Conservation (phyloP, 1,139 yeast genomes). For the Geotrichum klebahnii region DNA sequence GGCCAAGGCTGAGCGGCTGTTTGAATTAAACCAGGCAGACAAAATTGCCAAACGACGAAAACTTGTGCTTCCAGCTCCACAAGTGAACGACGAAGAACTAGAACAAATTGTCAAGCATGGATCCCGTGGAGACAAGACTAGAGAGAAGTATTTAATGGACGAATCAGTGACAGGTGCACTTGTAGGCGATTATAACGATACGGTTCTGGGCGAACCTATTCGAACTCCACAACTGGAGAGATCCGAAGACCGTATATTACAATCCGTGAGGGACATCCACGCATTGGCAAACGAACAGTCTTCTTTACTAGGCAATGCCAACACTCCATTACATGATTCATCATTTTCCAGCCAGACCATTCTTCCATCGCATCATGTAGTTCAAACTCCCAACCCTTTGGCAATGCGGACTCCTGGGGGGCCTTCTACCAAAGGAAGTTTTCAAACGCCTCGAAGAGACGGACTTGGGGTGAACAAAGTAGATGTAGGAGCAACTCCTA, state of each 20-base stretch:
- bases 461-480: slow-evolving; percentile 27
- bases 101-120: slow-evolving; percentile 37
- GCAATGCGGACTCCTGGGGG: slow-evolving; percentile 19
- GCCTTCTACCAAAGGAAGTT: not conserved
- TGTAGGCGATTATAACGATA: slow-evolving; percentile 23
- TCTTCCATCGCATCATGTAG: slow-evolving; percentile 7
- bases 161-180: slow-evolving; percentile 28
- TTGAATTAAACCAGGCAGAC: slow-evolving; percentile 39
- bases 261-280: slow-evolving; percentile 34
- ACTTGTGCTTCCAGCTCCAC: slow-evolving; percentile 53
- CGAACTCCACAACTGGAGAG: slow-evolving; percentile 24
- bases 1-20: slow-evolving; percentile 42
- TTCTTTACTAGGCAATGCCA: slow-evolving; percentile 34
- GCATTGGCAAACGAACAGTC: slow-evolving; percentile 34
- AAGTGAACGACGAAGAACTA: slow-evolving; percentile 40
- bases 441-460: slow-evolving; percentile 27
- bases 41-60: slow-evolving; percentile 50
- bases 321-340: slow-evolving; percentile 28
- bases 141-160: slow-evolving; percentile 26
- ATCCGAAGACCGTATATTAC: slow-evolving; percentile 30
- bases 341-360: slow-evolving; percentile 22
- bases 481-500: slow-evolving; percentile 27
- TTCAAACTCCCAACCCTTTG: slow-evolving; percentile 27
- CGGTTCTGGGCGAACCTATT: slow-evolving; percentile 16
- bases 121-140: slow-evolving; percentile 28